Evolutionary conservation across 805 yeast species (phyloP).

Genomic region (Ogataea siamensis): DNA sequence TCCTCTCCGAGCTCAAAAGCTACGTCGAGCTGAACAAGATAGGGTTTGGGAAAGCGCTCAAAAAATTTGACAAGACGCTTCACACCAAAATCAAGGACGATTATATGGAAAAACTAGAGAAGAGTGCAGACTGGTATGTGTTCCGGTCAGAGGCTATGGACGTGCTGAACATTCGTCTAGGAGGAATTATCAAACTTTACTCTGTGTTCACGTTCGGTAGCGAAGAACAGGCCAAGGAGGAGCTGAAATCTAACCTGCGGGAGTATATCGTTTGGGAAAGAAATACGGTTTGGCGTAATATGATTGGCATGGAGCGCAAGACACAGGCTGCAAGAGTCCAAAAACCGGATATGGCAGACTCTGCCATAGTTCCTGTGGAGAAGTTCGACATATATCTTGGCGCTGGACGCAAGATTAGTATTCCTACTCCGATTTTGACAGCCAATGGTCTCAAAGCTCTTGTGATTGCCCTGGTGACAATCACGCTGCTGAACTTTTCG

Average conservation of each 20-base stretch:
- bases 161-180: slow-evolving; percentile 51
- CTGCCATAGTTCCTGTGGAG: slow-evolving; percentile 17
- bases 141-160: slow-evolving; percentile 51
- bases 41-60: slow-evolving; percentile 86
- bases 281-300: slow-evolving; percentile 96
- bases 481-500: slow-evolving; percentile 46
- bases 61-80: slow-evolving; percentile 86
- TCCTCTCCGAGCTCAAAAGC: slow-evolving; percentile 78
- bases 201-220: slow-evolving; percentile 40
- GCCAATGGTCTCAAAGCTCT: slow-evolving; percentile 43
- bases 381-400: slow-evolving; percentile 29
- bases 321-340: slow-evolving; percentile 64
- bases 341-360: slow-evolving; percentile 30
- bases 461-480: slow-evolving; percentile 48
- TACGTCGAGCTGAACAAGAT: slow-evolving; percentile 80
- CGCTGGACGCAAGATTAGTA: slow-evolving; percentile 27
- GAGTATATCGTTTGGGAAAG: slow-evolving; percentile 98
- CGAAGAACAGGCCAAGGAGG: slow-evolving; percentile 41
- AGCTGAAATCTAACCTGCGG: slow-evolving; percentile 56
- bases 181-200: slow-evolving; percentile 38
- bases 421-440: slow-evolving; percentile 39
- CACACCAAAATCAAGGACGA: slow-evolving; percentile 56
- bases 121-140: slow-evolving; percentile 43
- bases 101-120: slow-evolving; percentile 50
- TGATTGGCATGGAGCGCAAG: slow-evolving; percentile 86